Conservation (phyloP, 306 rosid species). For the Bauhinia variegata region DNA sequence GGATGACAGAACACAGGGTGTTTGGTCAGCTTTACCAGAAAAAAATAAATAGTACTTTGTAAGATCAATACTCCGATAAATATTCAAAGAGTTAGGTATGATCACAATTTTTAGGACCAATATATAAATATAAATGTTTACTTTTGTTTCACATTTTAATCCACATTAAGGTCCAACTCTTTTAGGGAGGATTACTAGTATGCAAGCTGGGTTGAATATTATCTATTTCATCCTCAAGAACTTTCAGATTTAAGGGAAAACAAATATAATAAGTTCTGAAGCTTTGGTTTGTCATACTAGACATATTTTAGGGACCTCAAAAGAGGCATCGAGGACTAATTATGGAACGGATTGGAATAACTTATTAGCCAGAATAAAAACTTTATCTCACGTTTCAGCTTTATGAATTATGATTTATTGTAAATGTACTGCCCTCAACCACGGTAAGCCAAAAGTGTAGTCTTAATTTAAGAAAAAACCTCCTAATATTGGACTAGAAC, state of each 20-base stretch:
- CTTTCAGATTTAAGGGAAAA: constrained; percentile 21
- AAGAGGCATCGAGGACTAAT: not conserved
- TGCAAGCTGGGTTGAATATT: not conserved
- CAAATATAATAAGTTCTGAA: not conserved
- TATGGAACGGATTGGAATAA: not conserved
- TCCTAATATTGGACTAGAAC: constrained; percentile 1
- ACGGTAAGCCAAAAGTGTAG: constrained; percentile 14
- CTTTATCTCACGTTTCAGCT: constrained; percentile 1
- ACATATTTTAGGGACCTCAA: not conserved
- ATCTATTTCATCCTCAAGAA: constrained; percentile 5
- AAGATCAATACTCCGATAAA: constrained; percentile 3
- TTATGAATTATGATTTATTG: not conserved
- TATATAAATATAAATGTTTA: not conserved
- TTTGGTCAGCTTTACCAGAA: constrained; percentile 22
- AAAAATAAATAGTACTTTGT: not conserved
- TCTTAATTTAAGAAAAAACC: constrained; percentile 12
- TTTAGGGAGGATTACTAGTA: not conserved
- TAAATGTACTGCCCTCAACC: constrained; percentile 1
- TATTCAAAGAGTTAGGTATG: constrained; percentile 21
- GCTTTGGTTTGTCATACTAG: constrained; percentile 9
- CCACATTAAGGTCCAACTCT: not conserved
- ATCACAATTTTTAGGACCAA: constrained; percentile 7
- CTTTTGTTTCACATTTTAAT: constrained; percentile 18
- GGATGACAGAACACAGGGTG: constrained; percentile 22
- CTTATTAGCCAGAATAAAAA: constrained; percentile 15